Evolutionary conservation across 140 eudicot species (phyloP), one percentile per base, ranked within the genome.

Genomic region (Oenanthe javanica): DNA sequence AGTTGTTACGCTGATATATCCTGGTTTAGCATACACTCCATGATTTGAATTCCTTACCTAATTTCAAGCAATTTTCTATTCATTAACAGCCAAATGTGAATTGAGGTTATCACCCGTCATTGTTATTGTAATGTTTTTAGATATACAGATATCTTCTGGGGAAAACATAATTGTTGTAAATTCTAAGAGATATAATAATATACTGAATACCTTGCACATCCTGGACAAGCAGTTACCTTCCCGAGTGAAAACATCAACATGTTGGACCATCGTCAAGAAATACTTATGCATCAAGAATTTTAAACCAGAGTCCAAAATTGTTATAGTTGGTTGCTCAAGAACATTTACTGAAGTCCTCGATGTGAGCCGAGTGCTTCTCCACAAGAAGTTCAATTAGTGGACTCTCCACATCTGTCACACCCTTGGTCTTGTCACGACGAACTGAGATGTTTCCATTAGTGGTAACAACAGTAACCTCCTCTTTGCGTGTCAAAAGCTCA

Each of bases 401-500:
- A 40, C 84, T 76, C 83, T 92, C 97, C 10, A 94, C 94, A 5
- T 84, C 90, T 31, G 84, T 81, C 40, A 72, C 89, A 6, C 84
- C 83, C 47, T 79, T 80, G 40, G 85, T 75, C 75, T 81, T 91
- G 86, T 90, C 94, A 45, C 96, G 86, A 25, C 75, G 82, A 50
- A 93, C 96, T 16, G 84, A 79, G 48, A 82, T 74, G 15, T 88
- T 89, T 79, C 80, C 92, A 78, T 79, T 47, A 69, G 72, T 38
- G 0, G 94, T 74, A 84, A 93, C 93, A 45, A 93, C 84, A 52
- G 84, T 84, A 67, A 93, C 96, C 72, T 86, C 98, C 83, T 91
- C 94, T 80, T 91, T 91, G 59, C 96, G 94, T 16, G 94, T 90
- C 13, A 79, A 83, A 72, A 93, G 96, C 84, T 93, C 97, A 63